Evolutionary conservation across 805 yeast species (phyloP), one percentile per base, ranked within the genome.

Genomic region (Teunomyces funiuensis): DNA sequence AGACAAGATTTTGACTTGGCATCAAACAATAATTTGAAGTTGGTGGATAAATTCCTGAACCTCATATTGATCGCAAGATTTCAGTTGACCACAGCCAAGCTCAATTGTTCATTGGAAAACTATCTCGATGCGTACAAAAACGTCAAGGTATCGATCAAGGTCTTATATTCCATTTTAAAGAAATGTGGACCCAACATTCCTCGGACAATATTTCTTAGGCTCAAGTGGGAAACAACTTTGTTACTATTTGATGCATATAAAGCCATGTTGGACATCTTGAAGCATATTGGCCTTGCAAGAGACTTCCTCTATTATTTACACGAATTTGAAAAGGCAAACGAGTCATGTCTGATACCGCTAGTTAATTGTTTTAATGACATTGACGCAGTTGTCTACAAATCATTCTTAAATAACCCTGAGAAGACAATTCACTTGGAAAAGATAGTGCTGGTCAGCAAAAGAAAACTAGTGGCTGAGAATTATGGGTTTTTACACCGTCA

Each of bases 261-360:
- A 5, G 41, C 43, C 2, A 58, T 79, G 18, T 60, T 80, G 16
- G 56, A 65, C 3, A 51, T 66, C 0, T 66, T 71, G 40, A 59
- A 69, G 11, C 73, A 69, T 27, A 53, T 79, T 28, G 89, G 90
- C 0, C 53, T 81, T 2, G 63, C 80, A 0, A 78, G 77, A 46
- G 88, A 84, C 41, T 71, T 81, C 36, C 71, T 73, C 2, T 80
- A 70, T 53, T 83, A 74, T 57, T 47, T 72, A 3, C 64, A 65
- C 5, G 90, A 85, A 49, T 64, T 77, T 27, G 58, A 61, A 5
- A 66, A 62, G 26, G 53, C 78, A 9, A 53, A 72, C 13, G 51
- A 58, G 3, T 50, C 60, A 1, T 47, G 50, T 6, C 60, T 55
- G 11, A 50, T 54, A 4, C 65, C 71, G 0, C 28, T 61, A 6